Base-by-base conservation (phyloP, 768 basidiomycete genomes). In the Lentinula edodes region DNA sequence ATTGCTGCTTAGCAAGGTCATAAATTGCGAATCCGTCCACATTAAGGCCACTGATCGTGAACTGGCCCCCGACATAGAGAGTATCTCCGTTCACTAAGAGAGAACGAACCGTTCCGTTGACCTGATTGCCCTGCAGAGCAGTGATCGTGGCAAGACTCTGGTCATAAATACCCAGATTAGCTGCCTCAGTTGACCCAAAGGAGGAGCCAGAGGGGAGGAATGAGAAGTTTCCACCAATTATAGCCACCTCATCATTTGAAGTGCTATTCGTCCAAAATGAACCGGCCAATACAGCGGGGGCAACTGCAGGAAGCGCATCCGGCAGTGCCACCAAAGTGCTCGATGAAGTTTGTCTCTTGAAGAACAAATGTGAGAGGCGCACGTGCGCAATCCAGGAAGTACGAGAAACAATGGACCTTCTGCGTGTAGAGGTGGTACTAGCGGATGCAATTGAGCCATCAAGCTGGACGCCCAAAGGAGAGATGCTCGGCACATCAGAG, bases 141-240 rank as follows among this genome's bases (percentile, higher is more conserved):
- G 76, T 74, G 23, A 89, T 72, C 6, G 74, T 75, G 1, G 74
- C 78, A 4, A 81, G 74, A 6, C 73, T 68, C 2, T 81, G 72
- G 69, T 94, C 80, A 69, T 96, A 97, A 36, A 94, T 73, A 0
- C 84, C 91, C 20, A 96, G 69, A 35, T 81, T 85, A 63, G 81
- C 76, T 2, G 84, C 79, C 2, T 69, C 68, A 16, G 72, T 64
- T 1, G 78, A 58, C 8, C 56, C 56, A 39, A 58, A 74, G 4
- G 78, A 74, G 6, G 72, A 69, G 6, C 75, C 75, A 2, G 73
- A 61, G 42, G 75, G 64, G 6, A 77, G 62, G 69, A 87, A 87
- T 0, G 89, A 83, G 71, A 98, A 99, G 71, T 95, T 94, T 39
- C 96, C 96, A 36, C 95, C 96, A 52, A 98, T 77, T 63, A 98